Evolutionary conservation across 495 filamentous ascomycete species (phyloP).

Genomic region (Xylaria intraflava): DNA sequence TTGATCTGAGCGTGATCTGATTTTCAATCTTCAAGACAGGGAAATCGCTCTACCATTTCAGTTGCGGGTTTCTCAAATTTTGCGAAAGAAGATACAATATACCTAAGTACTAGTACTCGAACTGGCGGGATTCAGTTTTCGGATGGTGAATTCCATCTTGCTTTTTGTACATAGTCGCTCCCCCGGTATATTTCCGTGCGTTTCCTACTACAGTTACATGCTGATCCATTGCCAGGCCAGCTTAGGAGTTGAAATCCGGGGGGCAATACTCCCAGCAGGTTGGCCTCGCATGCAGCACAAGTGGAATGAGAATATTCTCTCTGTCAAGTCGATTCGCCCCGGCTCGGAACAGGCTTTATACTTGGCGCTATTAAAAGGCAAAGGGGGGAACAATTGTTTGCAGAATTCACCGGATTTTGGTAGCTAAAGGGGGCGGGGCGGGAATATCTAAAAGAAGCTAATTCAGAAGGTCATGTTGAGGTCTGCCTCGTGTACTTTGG

Average conservation of each 20-base stretch:
- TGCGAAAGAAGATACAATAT: not conserved
- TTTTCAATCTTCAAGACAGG: not conserved
- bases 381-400: not conserved
- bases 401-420: not conserved
- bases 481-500: constrained; percentile 4
- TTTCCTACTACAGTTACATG: constrained; percentile 15
- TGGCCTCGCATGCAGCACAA: constrained; percentile 5
- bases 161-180: constrained; percentile 24
- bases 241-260: constrained; percentile 25
- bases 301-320: constrained; percentile 5
- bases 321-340: not conserved
- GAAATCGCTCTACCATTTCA: not conserved
- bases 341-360: not conserved
- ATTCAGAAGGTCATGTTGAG: not conserved
- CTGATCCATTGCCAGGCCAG: constrained; percentile 20
- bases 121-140: not conserved
- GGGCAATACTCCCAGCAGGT: constrained; percentile 6
- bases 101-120: not conserved
- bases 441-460: not conserved
- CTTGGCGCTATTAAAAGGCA: not conserved
- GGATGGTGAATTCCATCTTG: constrained; percentile 17
- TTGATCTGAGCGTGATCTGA: constrained; percentile 47
- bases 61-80: not conserved
- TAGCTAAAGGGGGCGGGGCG: not conserved
- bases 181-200: constrained; percentile 17